A percentile compares a stretch with the other conserved stretches of the same genome.
These are phyloP conservation scores for Plasmodium gallinaceum DNA, from an alignment of 169 alveolate species.

Conservation along the genomic window DNA sequence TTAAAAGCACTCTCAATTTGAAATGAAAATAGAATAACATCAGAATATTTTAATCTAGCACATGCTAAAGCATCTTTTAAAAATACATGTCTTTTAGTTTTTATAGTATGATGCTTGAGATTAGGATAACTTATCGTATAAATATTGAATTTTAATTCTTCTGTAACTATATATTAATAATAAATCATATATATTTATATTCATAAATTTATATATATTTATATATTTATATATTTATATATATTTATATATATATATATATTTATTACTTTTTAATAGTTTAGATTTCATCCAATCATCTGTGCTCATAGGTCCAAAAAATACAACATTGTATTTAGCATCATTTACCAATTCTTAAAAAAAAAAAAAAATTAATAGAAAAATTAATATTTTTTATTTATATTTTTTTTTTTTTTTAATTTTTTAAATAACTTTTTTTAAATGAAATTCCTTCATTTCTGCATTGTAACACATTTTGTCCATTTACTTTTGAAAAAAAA, in stretches of 20 bases:
- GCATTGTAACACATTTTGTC: constrained; percentile 16
- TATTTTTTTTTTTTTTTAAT: constrained; percentile 6
- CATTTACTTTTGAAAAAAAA: constrained; percentile 36
- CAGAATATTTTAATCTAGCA: constrained; percentile 26
- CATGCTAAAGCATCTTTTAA: constrained; percentile 59
- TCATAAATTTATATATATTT: not conserved
- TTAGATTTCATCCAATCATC: constrained; percentile 63
- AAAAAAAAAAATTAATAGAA: not conserved
- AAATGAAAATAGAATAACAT: constrained; percentile 55
- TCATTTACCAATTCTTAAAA: constrained; percentile 56
- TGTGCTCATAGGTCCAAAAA: constrained; percentile 66
- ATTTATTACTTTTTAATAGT: constrained; percentile 39
- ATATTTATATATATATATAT: constrained; percentile 5
- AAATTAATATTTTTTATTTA: not conserved
- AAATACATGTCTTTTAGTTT: constrained; percentile 27
- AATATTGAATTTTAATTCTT: constrained; percentile 42
- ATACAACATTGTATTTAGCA: constrained; percentile 50
- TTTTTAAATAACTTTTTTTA: constrained; percentile 38
- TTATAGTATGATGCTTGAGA: constrained; percentile 26
- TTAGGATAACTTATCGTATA: constrained; percentile 59
- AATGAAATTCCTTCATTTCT: constrained; percentile 56
- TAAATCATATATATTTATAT: constrained; percentile 4
- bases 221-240: constrained; percentile 1
- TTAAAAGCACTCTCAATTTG: constrained; percentile 63
- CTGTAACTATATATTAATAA: constrained; percentile 19